These are phyloP conservation scores for Sarocladiaceae sp. DNA, from an alignment of 2,329 filamentous ascomycete species.

Conservation along the genomic window DNA sequence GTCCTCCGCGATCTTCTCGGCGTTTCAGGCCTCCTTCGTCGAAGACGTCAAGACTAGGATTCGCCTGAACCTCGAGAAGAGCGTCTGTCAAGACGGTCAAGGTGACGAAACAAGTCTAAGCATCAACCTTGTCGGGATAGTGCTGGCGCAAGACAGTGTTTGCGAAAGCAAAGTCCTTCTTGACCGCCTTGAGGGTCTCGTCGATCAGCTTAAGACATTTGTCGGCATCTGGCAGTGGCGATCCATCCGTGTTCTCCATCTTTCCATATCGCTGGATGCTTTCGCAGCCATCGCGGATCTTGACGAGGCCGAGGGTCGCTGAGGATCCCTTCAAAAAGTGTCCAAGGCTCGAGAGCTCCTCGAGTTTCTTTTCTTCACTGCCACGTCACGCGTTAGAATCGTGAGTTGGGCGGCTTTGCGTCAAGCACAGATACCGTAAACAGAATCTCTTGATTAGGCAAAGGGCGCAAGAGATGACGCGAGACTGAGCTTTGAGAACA, in stretches of 20 bases:
- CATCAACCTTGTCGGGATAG: slow-evolving; percentile 34
- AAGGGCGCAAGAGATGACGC: too few relatives aligned
- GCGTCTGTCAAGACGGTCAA: not conserved
- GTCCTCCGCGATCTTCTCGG: not conserved
- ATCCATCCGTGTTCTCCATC: slow-evolving; percentile 73
- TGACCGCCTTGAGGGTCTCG: slow-evolving; percentile 66
- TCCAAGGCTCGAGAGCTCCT: slow-evolving; percentile 75
- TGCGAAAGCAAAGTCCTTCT: slow-evolving; percentile 71
- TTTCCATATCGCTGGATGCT: slow-evolving; percentile 94
- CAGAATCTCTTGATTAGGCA: too few relatives aligned
- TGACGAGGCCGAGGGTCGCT: slow-evolving; percentile 84
- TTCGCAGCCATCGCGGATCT: slow-evolving; percentile 90
- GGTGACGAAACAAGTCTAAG: not conserved
- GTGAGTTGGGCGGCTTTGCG: too few relatives aligned
- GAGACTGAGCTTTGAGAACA: not conserved
- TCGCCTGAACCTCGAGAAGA: not conserved
- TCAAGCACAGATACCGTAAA: too few relatives aligned
- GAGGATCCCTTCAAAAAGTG: slow-evolving; percentile 98
- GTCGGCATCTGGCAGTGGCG: slow-evolving; percentile 59
- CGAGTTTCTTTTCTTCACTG: slow-evolving; percentile 65
- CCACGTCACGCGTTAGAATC: not conserved
- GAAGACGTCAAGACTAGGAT: not conserved
- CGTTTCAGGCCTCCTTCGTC: not conserved
- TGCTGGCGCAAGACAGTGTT: slow-evolving; percentile 67
- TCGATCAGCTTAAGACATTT: slow-evolving; percentile 67